phyloP scores from a whole-genome alignment of 768 basidiomycete species.

The Mycena indigotica region DNA sequence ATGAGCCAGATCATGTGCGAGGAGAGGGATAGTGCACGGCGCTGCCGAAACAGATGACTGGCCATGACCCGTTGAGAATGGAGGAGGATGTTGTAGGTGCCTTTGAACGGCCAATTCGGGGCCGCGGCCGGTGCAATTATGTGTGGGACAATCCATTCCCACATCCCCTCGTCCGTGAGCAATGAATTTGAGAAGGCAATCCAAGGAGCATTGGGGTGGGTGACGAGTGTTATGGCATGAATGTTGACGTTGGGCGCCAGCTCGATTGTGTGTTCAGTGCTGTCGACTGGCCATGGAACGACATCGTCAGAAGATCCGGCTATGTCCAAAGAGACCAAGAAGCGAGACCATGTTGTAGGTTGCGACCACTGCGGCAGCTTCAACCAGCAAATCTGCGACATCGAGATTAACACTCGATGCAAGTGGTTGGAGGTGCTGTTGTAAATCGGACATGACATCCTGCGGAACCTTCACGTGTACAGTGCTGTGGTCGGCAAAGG shows the following conservation, averaged over 20 bases:
- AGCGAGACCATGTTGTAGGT: conserved; percentile 75
- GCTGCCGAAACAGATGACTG: conserved; percentile 37
- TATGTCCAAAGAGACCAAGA: conserved; percentile 62
- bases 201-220: conserved; percentile 48
- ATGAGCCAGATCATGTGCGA: conserved; percentile 47
- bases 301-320: conserved; percentile 49
- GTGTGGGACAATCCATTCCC: conserved; percentile 46
- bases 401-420: conserved; percentile 29
- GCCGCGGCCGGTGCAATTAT: conserved; percentile 34
- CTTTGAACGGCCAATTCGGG: conserved; percentile 20
- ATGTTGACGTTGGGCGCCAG: conserved; percentile 41
- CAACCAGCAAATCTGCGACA: conserved; percentile 52
- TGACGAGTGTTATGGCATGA: conserved; percentile 44
- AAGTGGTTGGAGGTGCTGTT: conserved; percentile 35
- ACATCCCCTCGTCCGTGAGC: conserved; percentile 50
- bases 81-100: conserved; percentile 48
- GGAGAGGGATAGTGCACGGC: conserved; percentile 42
- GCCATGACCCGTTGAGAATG: conserved; percentile 59
- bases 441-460: conserved; percentile 42
- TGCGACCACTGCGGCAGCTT: conserved; percentile 54
- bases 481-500: conserved; percentile 64
- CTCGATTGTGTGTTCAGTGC: conserved; percentile 46
- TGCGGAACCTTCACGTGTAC: conserved; percentile 46
- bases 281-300: conserved; percentile 54
- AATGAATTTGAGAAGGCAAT: conserved; percentile 54